Evolutionary conservation across 306 rosid genomes (phyloP).

Genomic region (Albizia julibrissin): DNA sequence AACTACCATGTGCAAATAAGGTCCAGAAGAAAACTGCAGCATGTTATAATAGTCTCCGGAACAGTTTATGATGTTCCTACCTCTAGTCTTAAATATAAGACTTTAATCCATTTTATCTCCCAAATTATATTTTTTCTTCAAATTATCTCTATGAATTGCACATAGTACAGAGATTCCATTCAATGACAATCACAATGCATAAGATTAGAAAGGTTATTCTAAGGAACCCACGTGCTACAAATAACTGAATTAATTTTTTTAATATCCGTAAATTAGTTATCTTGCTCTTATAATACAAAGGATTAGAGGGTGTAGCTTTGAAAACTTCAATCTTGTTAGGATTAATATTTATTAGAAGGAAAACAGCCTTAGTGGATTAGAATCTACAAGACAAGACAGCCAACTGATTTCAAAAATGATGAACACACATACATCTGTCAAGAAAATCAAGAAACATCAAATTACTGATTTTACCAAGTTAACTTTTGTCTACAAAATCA

Average conservation of each 20-base stretch:
- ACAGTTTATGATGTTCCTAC: neutral
- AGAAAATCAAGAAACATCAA: neutral
- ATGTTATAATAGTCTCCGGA: neutral
- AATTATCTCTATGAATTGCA: no score
- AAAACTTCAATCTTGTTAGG: neutral
- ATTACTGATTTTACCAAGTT: neutral
- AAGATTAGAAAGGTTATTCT: no score
- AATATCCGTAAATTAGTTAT: no score
- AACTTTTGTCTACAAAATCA: neutral
- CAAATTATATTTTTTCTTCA: no score
- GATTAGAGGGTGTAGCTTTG: neutral
- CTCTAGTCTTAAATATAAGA: no score
- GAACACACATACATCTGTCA: neutral
- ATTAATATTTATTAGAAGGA: neutral
- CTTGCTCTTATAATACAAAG: no score
- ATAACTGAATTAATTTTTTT: no score
- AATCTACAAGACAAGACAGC: slow-evolving; percentile 3
- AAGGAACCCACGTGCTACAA: no score
- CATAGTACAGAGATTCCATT: no score
- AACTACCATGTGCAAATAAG: neutral
- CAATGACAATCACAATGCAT: no score
- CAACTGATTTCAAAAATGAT: neutral
- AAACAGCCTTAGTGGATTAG: neutral
- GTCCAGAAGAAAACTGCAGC: neutral
- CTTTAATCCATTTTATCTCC: no score